phyloP scores from a whole-genome alignment of 2,329 filamentous ascomycete species.

The Tolypocladium tropicale region DNA sequence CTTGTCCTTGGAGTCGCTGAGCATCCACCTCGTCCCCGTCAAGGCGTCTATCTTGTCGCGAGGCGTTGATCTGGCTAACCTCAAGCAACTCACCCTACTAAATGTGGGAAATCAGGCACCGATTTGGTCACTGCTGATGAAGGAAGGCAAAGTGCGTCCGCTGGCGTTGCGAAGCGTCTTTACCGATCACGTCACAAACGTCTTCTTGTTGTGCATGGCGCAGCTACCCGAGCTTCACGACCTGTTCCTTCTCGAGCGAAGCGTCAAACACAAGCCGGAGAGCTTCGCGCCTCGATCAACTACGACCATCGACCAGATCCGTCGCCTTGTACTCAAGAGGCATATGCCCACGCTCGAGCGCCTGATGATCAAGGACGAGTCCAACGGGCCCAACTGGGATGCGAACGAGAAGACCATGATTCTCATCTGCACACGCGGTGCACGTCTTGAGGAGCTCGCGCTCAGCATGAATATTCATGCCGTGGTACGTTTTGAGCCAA shows the following conservation, averaged over 20 bases:
- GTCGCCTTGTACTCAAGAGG: conserved; percentile 44
- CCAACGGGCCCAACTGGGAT: conserved; percentile 42
- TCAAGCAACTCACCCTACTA: conserved; percentile 49
- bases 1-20: conserved; percentile 42
- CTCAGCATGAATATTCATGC: conserved; percentile 41
- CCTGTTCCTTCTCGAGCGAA: conserved; percentile 48
- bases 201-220: conserved; percentile 43
- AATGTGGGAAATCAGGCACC: conserved; percentile 52
- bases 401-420: conserved; percentile 42
- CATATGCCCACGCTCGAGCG: conserved; percentile 44
- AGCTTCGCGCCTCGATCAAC: conserved; percentile 40
- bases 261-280: conserved; percentile 38
- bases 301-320: conserved; percentile 47
- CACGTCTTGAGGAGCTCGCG: conserved; percentile 43
- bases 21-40: conserved; percentile 49
- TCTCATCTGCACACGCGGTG: conserved; percentile 41
- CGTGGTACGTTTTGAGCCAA: conserved; percentile 33
- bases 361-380: conserved; percentile 51
- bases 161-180: conserved; percentile 48
- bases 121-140: conserved; percentile 48
- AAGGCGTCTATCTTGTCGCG: conserved; percentile 45
- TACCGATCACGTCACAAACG: conserved; percentile 49
- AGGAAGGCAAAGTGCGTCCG: conserved; percentile 39
- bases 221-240: conserved; percentile 45
- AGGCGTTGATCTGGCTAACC: conserved; percentile 44